phyloP scores from a whole-genome alignment of 768 basidiomycete species.

The Cystobasidium ongulense region DNA sequence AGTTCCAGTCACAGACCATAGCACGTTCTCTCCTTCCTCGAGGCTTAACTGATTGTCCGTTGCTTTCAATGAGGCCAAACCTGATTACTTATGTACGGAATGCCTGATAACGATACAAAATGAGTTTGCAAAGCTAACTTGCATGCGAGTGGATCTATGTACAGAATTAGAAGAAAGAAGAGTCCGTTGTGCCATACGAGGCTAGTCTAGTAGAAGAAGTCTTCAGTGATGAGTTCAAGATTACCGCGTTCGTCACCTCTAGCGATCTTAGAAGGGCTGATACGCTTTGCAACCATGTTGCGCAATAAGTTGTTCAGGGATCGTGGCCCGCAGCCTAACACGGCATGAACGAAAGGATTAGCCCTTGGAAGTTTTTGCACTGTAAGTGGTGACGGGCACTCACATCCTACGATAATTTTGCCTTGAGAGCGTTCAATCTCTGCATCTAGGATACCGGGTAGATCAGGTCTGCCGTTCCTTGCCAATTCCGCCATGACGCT shows the following conservation, averaged over 20 bases:
- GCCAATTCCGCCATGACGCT: conserved; percentile 57
- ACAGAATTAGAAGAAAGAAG: background rate
- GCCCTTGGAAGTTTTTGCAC: background rate
- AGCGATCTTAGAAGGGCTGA: conserved; percentile 53
- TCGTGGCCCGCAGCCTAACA: conserved; percentile 63
- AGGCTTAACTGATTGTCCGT: background rate
- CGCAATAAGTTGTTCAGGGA: conserved; percentile 63
- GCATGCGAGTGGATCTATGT: too few relatives aligned
- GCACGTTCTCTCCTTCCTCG: background rate
- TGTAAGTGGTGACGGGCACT: conserved; percentile 43
- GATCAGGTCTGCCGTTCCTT: conserved; percentile 59
- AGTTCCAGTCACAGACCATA: background rate
- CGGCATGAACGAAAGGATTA: background rate
- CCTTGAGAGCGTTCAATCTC: conserved; percentile 57
- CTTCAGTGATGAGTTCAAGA: conserved; percentile 19
- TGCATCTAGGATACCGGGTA: conserved; percentile 58
- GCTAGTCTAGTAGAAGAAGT: conserved; percentile 24
- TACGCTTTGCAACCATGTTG: conserved; percentile 57
- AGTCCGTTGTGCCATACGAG: background rate
- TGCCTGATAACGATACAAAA: conserved; percentile 4
- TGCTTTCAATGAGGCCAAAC: background rate
- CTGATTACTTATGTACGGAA: background rate
- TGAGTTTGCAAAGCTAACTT: too few relatives aligned
- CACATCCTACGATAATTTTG: conserved; percentile 61
- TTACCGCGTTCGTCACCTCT: conserved; percentile 42